Conservation (phyloP, 805 yeast genomes). For the Allodekkera sacchari region DNA sequence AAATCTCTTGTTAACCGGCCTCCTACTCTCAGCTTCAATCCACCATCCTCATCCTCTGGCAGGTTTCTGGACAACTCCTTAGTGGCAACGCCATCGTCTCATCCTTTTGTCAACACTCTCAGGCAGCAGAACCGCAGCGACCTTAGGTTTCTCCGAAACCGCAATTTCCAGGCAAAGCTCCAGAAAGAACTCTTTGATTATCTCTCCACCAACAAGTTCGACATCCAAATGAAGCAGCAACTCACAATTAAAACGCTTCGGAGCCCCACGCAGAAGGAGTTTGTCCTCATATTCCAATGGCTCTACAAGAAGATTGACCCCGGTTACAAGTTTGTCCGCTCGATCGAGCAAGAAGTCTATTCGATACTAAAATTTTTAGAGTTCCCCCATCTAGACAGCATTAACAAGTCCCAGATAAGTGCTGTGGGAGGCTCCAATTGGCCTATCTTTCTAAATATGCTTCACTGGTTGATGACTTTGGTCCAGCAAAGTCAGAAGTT, state of each 20-base stretch:
- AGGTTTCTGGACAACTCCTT: conserved; percentile 6
- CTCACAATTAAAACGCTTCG: conserved; percentile 55
- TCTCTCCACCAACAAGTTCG: conserved; percentile 56
- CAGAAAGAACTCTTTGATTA: conserved; percentile 64
- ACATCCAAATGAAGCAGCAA: conserved; percentile 64
- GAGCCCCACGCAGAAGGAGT: conserved; percentile 84
- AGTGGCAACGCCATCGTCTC: conserved; percentile 1
- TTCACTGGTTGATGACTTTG: conserved; percentile 71
- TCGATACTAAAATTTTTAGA: conserved; percentile 53
- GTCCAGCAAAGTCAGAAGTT: conserved; percentile 32
- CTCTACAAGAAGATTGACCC: conserved; percentile 74
- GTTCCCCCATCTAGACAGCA: conserved; percentile 74
- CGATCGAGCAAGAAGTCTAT: conserved; percentile 71
- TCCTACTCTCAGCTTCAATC: too few relatives aligned
- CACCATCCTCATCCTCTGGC: conserved; percentile 12
- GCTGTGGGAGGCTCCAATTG: conserved; percentile 90
- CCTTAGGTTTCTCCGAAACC: conserved; percentile 73
- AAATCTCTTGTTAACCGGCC: too few relatives aligned
- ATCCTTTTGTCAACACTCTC: too few relatives aligned
- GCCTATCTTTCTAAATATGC: conserved; percentile 75
- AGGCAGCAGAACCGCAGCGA: conserved; percentile 31
- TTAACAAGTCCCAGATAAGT: conserved; percentile 76
- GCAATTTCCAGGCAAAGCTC: conserved; percentile 52
- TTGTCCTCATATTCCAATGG: conserved; percentile 71
- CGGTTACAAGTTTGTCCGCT: conserved; percentile 55